Conservation (phyloP, 148 eudicot genomes). For the Heliosperma pusillum region DNA sequence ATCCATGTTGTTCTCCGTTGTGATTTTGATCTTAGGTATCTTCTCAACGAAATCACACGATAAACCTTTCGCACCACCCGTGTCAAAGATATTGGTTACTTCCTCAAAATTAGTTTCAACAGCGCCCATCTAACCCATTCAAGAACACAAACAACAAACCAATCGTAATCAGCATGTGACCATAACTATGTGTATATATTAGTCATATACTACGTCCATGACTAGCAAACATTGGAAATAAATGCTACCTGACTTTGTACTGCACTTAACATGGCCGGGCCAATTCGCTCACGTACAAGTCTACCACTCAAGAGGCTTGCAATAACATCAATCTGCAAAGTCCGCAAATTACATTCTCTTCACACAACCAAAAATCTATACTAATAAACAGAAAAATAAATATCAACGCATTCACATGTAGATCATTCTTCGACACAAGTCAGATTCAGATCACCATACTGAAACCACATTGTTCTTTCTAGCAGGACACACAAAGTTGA, state of each 20-base stretch:
- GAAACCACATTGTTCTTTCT: neutral
- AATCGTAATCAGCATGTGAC: conserved; percentile 7
- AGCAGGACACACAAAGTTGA: too few relatives aligned
- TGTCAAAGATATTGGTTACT: conserved; percentile 70
- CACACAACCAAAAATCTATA: neutral
- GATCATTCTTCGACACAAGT: neutral
- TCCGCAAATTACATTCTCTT: neutral
- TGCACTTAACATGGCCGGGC: conserved; percentile 97
- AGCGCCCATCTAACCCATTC: conserved; percentile 77
- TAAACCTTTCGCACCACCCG: conserved; percentile 73
- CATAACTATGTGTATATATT: neutral
- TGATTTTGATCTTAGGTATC: conserved; percentile 82
- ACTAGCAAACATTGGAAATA: neutral
- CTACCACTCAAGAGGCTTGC: conserved; percentile 92
- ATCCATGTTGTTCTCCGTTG: conserved; percentile 55
- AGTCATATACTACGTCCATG: too few relatives aligned
- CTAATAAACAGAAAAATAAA: too few relatives aligned
- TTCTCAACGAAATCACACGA: conserved; percentile 73
- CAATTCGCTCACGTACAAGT: conserved; percentile 93
- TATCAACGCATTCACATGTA: neutral
- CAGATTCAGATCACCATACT: neutral
- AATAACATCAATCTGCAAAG: conserved; percentile 85
- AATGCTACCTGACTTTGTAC: conserved; percentile 91
- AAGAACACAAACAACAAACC: neutral
- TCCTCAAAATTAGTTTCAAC: conserved; percentile 75